Evolutionary conservation across 305 asterid genomes (phyloP), one percentile per base, ranked within the genome.

Genomic region (Stenogyne calaminthoides): DNA sequence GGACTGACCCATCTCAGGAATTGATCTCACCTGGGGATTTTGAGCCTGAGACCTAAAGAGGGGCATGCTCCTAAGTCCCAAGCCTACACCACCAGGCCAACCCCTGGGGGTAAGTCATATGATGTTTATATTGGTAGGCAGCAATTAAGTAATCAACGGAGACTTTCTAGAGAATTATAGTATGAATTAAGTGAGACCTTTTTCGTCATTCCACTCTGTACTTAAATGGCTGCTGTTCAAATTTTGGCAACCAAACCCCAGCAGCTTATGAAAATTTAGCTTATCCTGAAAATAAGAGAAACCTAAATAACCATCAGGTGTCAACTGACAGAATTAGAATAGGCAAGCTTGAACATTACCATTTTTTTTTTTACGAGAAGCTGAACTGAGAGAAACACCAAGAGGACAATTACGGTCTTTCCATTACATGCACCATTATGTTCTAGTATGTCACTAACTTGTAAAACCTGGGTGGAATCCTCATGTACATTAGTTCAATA

Each of bases 391-490:
- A 95, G 91, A 80, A 92, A 95, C 83, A 86, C 98, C 94, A 91
- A 80, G 67, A 95, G 96, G 71, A 95, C 89, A 49, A 92, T 72
- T 67, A 95, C 98, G 74, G 96, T 91, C 69, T 86, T 87, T 19
- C 90, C 96, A 76, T 86, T 95, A 70, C 96, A 92, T 32, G 95
- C 97, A 60, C 97, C 96, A 60, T 92, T 92, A 78, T 90, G 86
- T 83, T 95, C 99, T 70, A 95, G 84, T 70, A 95, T 80, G 86
- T 95, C 98, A 60, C 98, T 95, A 85, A 92, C 94, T 82, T 95
- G 99, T 77, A 95, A 76, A 74, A 95, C 98, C 99, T 95, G 95
- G 61, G 74, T 70, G 72, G 72, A 72, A 83, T 72, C 46, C 55
- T 34, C 73, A 72, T 72, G 76, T 49, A 69, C 72, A 67, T 78